Base-by-base conservation (phyloP, 2,329 filamentous ascomycete genomes). In the Trichoderma sp. region DNA sequence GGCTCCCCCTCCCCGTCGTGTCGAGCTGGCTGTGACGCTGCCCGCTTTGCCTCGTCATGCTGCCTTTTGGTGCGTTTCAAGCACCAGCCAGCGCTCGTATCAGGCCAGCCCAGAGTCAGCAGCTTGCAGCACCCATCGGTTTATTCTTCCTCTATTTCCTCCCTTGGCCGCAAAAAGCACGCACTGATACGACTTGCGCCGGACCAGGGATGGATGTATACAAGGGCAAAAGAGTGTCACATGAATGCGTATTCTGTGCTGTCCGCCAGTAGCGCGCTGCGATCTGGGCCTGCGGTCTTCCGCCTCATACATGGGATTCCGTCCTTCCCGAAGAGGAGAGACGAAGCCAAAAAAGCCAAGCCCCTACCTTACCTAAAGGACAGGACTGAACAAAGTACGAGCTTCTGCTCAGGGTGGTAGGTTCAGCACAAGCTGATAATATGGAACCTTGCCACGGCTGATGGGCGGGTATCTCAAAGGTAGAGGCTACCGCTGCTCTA, bases 391-490 rank as follows among this genome's bases (percentile, higher is more conserved):
- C 59, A 37, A 37, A 37, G 28, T 63, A 24, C 32, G 43, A 30
- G 43, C 30, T 64, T 43, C 18, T 55, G 14, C 51, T 30, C 46
- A 18, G 37, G 68, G 68, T 72, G 71, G 70, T 61, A 70, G 71
- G 68, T 60, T 59, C 39, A 24, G 24, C 30, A 34, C 39, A n/a
- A 43, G 39, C 32, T 46, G 37, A 24, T 49, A 24, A 24, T 37
- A 34, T 34, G 43, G 43, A 51, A 46, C 59, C 59, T 52, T 61
- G 59, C 46, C 46, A 49, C 21, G 55, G 43, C 59, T 56, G 54
- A 49, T 56, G 30, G 54, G 43, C 43, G 32, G 46, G 46, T 49
- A 49, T 26, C 3, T 30, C 30, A 21, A 11, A 61, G 24, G 59
- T 61, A 61, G 32, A 49, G 21, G 46, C 46, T 49, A 49, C 46